Evolutionary conservation across 352 stramenopile species (phyloP).

Genomic region (Phytophthora pistaciae): DNA sequence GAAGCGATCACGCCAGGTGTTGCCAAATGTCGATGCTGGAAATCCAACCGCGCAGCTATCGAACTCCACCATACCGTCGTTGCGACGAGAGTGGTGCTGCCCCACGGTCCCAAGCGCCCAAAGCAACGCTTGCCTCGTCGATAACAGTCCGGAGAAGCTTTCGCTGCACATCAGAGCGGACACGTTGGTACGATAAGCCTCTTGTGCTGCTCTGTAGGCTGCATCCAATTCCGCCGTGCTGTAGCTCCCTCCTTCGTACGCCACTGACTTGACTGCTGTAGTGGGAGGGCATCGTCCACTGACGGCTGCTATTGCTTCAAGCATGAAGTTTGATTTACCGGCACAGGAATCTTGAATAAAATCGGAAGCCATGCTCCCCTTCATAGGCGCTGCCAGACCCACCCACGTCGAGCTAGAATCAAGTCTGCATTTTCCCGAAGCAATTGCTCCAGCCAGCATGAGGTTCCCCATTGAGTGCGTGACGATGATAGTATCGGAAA

Average conservation of each 20-base stretch:
- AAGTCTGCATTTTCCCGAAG: slow-evolving; percentile 26
- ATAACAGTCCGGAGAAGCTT: slow-evolving; percentile 27
- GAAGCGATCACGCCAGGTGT: slow-evolving; percentile 23
- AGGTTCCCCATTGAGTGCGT: slow-evolving; percentile 29
- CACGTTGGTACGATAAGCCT: slow-evolving; percentile 26
- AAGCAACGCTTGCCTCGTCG: not conserved
- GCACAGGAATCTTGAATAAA: slow-evolving; percentile 25
- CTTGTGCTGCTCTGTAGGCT: slow-evolving; percentile 24
- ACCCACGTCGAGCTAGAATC: slow-evolving; percentile 40
- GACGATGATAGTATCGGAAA: slow-evolving; percentile 25
- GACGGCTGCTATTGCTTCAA: slow-evolving; percentile 13
- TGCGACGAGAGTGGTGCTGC: slow-evolving; percentile 23
- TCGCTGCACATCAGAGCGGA: slow-evolving; percentile 33
- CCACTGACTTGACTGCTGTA: slow-evolving; percentile 25
- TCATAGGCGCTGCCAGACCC: slow-evolving; percentile 29
- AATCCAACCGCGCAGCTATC: slow-evolving; percentile 38
- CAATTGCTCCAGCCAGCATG: slow-evolving; percentile 31
- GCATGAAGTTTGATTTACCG: slow-evolving; percentile 13
- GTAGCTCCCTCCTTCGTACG: slow-evolving; percentile 28
- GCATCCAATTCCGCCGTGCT: slow-evolving; percentile 12
- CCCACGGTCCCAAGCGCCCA: not conserved
- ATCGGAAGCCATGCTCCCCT: slow-evolving; percentile 23
- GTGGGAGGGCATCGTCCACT: slow-evolving; percentile 21
- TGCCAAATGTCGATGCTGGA: slow-evolving; percentile 29
- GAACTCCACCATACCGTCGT: slow-evolving; percentile 46